Percentiles rank a stretch among this genome's conserved stretches.
Evolutionary conservation across 1,284 basidiomycete species (phyloP).

Genomic region (Omphalotus olearius): DNA sequence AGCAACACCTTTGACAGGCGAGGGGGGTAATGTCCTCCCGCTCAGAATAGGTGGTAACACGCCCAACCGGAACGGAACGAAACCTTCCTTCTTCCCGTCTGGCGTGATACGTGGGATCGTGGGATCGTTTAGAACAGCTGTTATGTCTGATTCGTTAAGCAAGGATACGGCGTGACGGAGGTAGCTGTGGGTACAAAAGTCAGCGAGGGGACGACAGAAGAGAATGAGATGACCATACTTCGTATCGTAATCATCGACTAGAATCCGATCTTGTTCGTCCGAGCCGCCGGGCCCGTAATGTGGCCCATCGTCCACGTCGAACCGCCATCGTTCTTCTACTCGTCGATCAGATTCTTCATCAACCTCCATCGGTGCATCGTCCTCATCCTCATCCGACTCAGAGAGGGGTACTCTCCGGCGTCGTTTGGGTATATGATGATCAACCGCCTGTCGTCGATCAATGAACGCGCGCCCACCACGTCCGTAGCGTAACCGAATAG

Average conservation of each 20-base stretch:
- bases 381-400: constrained; percentile 25
- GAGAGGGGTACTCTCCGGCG: constrained; percentile 6
- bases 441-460: constrained; percentile 55
- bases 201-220: constrained; percentile 7
- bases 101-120: constrained; percentile 31
- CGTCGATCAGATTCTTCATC: constrained; percentile 37
- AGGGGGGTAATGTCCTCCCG: constrained; percentile 20
- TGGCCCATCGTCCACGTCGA: constrained; percentile 61
- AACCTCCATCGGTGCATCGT: constrained; percentile 33
- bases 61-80: constrained; percentile 37
- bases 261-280: constrained; percentile 62
- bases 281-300: constrained; percentile 53
- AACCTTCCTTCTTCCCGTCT: constrained; percentile 34
- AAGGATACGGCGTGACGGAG: constrained; percentile 55
- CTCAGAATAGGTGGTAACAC: constrained; percentile 30
- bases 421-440: constrained; percentile 19
- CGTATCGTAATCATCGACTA: constrained; percentile 68
- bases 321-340: constrained; percentile 64
- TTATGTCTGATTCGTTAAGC: constrained; percentile 41
- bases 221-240: constrained; percentile 37
- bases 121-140: constrained; percentile 40
- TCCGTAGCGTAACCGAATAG: constrained; percentile 74
- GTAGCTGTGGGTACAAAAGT: constrained; percentile 34
- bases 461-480: constrained; percentile 79
- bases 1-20: background rate